A percentile compares a stretch with the other conserved stretches of the same genome.
These are phyloP conservation scores for Arthrobotrys musiformis DNA, from an alignment of 2,329 filamentous ascomycete species.

Conservation along the genomic window DNA sequence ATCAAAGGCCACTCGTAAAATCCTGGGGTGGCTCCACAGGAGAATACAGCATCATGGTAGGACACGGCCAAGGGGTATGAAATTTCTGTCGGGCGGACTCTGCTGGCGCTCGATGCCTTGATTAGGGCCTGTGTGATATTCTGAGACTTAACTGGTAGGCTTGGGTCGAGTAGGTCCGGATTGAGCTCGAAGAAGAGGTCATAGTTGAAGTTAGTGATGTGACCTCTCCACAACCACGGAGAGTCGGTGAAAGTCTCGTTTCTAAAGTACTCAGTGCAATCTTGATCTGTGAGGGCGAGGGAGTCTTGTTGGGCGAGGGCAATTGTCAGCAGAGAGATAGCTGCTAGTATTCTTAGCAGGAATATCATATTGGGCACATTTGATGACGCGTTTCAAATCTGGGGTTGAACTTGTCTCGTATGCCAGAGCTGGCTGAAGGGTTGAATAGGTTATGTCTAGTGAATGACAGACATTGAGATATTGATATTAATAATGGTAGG, in stretches of 20 bases:
- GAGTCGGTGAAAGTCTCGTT: constrained; percentile 35
- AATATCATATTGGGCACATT: constrained; percentile 11
- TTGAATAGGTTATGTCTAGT: no score
- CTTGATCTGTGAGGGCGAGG: constrained; percentile 20
- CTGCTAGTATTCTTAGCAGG: background rate
- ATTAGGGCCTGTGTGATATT: constrained; percentile 18
- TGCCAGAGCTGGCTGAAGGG: no score
- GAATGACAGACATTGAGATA: no score
- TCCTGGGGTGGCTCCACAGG: constrained; percentile 55
- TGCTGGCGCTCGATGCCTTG: background rate
- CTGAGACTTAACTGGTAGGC: background rate
- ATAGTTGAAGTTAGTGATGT: constrained; percentile 49
- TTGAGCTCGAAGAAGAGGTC: constrained; percentile 29
- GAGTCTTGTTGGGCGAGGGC: constrained; percentile 18
- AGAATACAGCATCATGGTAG: background rate
- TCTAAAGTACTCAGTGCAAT: constrained; percentile 34
- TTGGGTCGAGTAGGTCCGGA: background rate
- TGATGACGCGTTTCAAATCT: background rate
- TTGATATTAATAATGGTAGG: background rate
- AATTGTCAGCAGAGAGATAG: background rate
- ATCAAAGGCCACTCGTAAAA: constrained; percentile 57
- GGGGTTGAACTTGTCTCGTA: background rate
- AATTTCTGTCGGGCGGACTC: background rate
- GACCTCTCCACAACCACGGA: constrained; percentile 32
- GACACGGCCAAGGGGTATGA: constrained; percentile 35